Evolutionary conservation across 2,329 filamentous ascomycete genomes (phyloP), one percentile per base, ranked within the genome.

Genomic region (Aphanocladium album): DNA sequence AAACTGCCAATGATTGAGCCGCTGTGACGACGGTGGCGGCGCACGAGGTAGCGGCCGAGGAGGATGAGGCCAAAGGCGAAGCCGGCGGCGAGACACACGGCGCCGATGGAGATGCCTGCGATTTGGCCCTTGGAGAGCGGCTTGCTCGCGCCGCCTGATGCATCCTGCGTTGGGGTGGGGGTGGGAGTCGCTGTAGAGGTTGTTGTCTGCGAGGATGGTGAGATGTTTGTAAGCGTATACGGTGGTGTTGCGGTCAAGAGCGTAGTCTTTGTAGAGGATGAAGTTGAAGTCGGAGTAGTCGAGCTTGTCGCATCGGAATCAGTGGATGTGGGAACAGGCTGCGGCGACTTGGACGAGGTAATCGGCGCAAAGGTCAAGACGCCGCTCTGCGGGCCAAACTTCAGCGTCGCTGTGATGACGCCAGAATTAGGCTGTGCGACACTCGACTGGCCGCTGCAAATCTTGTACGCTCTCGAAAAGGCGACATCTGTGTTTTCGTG

Each of bases 371-470:
- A 69, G 7, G 67, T 69, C 33, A 73, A 60, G 17, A 72, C 59
- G 23, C 68, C 70, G 14, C 64, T 64, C 1, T 68, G 62, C 5
- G 72, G 67, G 3, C 70, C 71, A 50, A 72, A 64, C 43, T 82
- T 69, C 27, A 87, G 67, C 0, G 85, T 87, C 23, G 84, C 85
- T 30, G 82, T 82, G 55, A 88, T 79, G 23, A 80, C 80, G 21
- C 74, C 69, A 68, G 87, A 83, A 6, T 85, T 88, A 57, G 82
- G 82, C n/a, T 77, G 72, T 33, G 82, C 73, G 6, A 85, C 83
- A 54, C 73, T 73, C 2, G 72, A 67, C 61, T 83, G 71, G 5
- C 75, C 77, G 43, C 72, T 69, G 67, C 89, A 91, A 74, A 91
- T 85, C 23, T 73, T 68, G 64, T 82, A 83, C n/a, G 82, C 83